Evolutionary conservation across 2,329 filamentous ascomycete genomes (phyloP), one percentile per base, ranked within the genome.

Genomic region (Nothophoma quercina): DNA sequence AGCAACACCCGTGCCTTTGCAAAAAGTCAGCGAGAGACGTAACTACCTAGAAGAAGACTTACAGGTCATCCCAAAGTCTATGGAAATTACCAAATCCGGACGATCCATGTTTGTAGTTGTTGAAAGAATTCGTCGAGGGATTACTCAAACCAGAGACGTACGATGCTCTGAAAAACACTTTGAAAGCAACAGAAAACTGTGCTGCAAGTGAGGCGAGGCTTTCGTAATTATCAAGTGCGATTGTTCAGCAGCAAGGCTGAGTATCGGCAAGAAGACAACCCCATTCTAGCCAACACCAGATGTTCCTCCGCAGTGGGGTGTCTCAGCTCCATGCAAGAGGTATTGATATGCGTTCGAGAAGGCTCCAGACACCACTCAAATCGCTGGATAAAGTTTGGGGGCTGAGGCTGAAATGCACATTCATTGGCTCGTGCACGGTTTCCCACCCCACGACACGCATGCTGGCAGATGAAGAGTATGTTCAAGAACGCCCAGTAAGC

Each of bases 31-130:
- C 7, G n/a, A 9, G 10, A 12, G 2, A 3, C 5, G 10, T 16
- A 5, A 7, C 2, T 2, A 5, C 16, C 1, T 25, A 15, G 4
- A 22, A 0, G 16, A 15, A n/a, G 1, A 22, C 69, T 63, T 59
- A 73, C 72, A 73, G 12, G 71, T 74, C 71, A 74, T 75, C 9
- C 72, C 72, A 54, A 73, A 60, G 53, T 75, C 70, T 21, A 73
- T 56, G 3, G 65, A 67, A 30, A 73, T 57, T 5, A 73, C 62
- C 67, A 73, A 64, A 18, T 74, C 65, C 25, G 70, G 70, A 7
- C 39, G 32, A 26, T 39, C 33, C 47, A 44, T 51, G 0, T 8
- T 43, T 33, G 19, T 30, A 26, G 25, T 26, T 26, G 7, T 26
- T 12, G 25, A 26, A n/a, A n/a, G n/a, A n/a, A n/a, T n/a, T n/a